Evolutionary conservation across 2,329 filamentous ascomycete genomes (phyloP).

Genomic region (Penicillium sp.): DNA sequence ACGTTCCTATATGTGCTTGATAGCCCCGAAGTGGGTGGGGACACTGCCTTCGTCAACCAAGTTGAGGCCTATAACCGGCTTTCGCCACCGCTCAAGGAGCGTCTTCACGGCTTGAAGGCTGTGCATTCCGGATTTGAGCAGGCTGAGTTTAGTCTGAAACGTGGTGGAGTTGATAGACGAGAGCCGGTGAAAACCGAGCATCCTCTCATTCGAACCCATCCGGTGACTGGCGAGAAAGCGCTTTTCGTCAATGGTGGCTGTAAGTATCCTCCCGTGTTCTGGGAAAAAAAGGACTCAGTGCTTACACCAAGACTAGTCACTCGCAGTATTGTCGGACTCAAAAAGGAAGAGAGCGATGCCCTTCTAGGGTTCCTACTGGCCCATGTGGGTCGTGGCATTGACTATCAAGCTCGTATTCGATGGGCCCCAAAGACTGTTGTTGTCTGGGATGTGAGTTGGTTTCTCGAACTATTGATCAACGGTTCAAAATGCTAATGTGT

Average conservation of each 20-base stretch:
- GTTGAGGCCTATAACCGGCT: conserved; percentile 76
- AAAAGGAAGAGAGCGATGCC: conserved; percentile 43
- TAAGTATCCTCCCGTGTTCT: conserved; percentile 3
- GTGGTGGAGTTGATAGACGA: conserved; percentile 67
- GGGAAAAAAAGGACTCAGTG: fast-evolving
- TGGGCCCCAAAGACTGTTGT: conserved; percentile 30
- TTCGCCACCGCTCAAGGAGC: conserved; percentile 70
- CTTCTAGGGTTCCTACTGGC: conserved; percentile 31
- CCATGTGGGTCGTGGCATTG: conserved; percentile 23
- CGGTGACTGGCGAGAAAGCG: conserved; percentile 34
- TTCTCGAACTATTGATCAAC: conserved; percentile 32
- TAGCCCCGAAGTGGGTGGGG: conserved; percentile 71
- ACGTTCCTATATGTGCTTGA: conserved; percentile 85
- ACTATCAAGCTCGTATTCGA: conserved; percentile 26
- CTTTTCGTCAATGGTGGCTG: conserved; percentile 39
- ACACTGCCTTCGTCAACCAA: conserved; percentile 76
- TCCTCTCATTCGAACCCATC: conserved; percentile 59
- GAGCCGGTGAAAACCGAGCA: conserved; percentile 72
- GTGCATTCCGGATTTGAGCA: conserved; percentile 79
- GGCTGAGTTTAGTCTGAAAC: conserved; percentile 60
- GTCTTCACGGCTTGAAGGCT: conserved; percentile 74
- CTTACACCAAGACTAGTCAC: conserved; percentile 33
- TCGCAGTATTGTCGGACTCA: conserved; percentile 43
- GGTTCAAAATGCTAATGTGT: conserved; percentile 22
- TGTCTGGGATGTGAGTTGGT: conserved; percentile 40